phyloP scores from a whole-genome alignment of 1,284 basidiomycete species.

The Stygiomarasmius scandens region DNA sequence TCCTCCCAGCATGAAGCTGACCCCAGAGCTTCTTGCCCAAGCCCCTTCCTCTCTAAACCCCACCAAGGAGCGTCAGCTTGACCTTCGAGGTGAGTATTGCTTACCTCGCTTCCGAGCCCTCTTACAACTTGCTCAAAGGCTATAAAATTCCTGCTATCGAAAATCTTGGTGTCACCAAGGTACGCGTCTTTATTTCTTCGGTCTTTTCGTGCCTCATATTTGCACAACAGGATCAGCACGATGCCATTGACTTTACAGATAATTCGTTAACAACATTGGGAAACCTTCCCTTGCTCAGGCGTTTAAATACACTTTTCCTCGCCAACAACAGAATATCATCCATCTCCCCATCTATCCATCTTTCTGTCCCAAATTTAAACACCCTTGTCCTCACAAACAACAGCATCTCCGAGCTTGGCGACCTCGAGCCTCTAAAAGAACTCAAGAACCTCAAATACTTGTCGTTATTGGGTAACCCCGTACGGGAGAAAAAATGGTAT shows the following conservation, averaged over 20 bases:
- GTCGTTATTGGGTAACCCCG: constrained; percentile 88
- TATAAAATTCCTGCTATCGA: constrained; percentile 98
- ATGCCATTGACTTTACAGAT: constrained; percentile 94
- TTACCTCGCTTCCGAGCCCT: constrained; percentile 21
- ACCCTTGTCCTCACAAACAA: constrained; percentile 84
- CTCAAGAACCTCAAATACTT: constrained; percentile 82
- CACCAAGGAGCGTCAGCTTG: constrained; percentile 92
- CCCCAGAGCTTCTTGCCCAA: constrained; percentile 85
- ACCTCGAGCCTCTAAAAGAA: constrained; percentile 83
- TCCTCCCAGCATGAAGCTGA: constrained; percentile 76
- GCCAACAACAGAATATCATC: constrained; percentile 88
- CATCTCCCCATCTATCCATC: constrained; percentile 79
- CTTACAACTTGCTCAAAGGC: constrained; percentile 56
- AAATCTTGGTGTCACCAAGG: constrained; percentile 97
- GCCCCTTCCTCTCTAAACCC: constrained; percentile 83
- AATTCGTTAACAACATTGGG: constrained; percentile 91
- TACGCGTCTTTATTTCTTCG: constrained; percentile 38
- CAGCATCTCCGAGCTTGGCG: constrained; percentile 74
- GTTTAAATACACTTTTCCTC: constrained; percentile 78
- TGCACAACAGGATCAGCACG: constrained; percentile 78
- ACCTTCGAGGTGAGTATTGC: constrained; percentile 78
- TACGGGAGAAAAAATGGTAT: constrained; percentile 94
- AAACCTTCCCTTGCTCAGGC: constrained; percentile 83
- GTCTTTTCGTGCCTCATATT: constrained; percentile 14
- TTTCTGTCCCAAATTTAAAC: constrained; percentile 83